Percentiles rank a stretch among this genome's conserved stretches.
These are phyloP conservation scores for Vitellaria paradoxa DNA, from an alignment of 179 eudicot genomes.

Conservation along the genomic window DNA sequence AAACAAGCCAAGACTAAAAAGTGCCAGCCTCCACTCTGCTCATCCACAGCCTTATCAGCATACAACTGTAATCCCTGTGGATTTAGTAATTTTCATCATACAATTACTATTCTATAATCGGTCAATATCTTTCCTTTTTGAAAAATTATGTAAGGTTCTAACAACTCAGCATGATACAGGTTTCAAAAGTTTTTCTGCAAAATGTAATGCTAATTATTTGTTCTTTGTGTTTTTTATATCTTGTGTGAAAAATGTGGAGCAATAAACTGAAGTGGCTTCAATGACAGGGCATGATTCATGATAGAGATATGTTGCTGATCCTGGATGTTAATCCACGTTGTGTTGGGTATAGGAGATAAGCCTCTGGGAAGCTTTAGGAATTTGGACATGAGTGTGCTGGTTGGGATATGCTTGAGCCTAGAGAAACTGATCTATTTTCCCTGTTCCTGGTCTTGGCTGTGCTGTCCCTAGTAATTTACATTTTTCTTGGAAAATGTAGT, in stretches of 20 bases:
- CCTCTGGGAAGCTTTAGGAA: conserved; percentile 10
- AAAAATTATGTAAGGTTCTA: neutral
- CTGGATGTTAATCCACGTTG: neutral
- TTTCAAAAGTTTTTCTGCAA: neutral
- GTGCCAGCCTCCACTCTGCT: too few species aligned
- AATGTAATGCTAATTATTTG: neutral
- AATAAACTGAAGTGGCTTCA: neutral
- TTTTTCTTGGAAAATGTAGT: conserved; percentile 90
- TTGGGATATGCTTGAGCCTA: conserved; percentile 95
- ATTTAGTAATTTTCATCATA: neutral
- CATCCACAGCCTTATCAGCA: too few species aligned
- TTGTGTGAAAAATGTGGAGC: neutral
- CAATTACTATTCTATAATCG: neutral
- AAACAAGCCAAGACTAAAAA: too few species aligned
- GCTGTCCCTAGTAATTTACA: conserved; percentile 71
- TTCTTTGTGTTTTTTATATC: neutral
- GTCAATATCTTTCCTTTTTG: neutral
- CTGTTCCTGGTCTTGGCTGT: conserved; percentile 78
- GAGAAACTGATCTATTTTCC: conserved; percentile 76
- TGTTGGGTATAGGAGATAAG: conserved; percentile 1
- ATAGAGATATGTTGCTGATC: neutral
- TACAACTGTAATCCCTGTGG: too few species aligned
- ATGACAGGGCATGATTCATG: conserved; percentile 5
- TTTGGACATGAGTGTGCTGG: conserved; percentile 82
- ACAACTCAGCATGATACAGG: neutral